Evolutionary conservation across 352 stramenopile genomes (phyloP).

Genomic region (Peronospora tabacina): DNA sequence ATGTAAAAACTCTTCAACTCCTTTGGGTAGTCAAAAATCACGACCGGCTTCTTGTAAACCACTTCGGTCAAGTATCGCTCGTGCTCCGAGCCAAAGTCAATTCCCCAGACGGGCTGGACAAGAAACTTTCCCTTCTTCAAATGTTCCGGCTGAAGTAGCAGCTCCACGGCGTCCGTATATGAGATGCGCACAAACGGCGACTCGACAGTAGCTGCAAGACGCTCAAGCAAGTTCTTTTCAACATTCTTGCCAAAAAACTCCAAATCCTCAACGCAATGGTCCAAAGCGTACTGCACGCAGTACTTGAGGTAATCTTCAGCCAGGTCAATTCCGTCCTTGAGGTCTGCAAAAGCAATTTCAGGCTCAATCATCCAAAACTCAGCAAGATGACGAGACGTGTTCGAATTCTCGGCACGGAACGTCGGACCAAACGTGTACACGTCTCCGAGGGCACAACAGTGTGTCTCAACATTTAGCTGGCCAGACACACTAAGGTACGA

Average conservation of each 20-base stretch:
- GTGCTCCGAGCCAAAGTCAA: constrained; percentile 95
- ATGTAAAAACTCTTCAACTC: constrained; percentile 99
- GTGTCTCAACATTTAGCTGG: constrained; percentile 95
- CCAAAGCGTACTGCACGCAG: constrained; percentile 89
- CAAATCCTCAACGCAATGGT: constrained; percentile 89
- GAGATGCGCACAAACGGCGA: constrained; percentile 76
- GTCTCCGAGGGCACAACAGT: constrained; percentile 83
- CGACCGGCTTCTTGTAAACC: constrained; percentile 86
- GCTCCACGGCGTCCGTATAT: constrained; percentile 92
- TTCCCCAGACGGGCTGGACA: constrained; percentile 89
- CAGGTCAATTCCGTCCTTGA: constrained; percentile 92
- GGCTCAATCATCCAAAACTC: constrained; percentile 99
- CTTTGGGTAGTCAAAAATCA: constrained; percentile 99
- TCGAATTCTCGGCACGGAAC: constrained; percentile 98
- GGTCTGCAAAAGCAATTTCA: constrained; percentile 84
- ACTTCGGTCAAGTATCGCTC: constrained; percentile 94
- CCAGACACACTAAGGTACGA: constrained; percentile 92
- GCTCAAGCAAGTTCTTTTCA: constrained; percentile 84
- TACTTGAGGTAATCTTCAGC: constrained; percentile 95
- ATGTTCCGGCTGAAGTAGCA: constrained; percentile 84
- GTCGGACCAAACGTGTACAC: constrained; percentile 99
- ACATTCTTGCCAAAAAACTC: constrained; percentile 92
- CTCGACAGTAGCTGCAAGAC: constrained; percentile 39
- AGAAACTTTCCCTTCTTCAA: constrained; percentile 84
- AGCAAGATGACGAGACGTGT: constrained; percentile 95